Conservation (phyloP, 768 basidiomycete genomes). For the Leucosporidium scottii region DNA sequence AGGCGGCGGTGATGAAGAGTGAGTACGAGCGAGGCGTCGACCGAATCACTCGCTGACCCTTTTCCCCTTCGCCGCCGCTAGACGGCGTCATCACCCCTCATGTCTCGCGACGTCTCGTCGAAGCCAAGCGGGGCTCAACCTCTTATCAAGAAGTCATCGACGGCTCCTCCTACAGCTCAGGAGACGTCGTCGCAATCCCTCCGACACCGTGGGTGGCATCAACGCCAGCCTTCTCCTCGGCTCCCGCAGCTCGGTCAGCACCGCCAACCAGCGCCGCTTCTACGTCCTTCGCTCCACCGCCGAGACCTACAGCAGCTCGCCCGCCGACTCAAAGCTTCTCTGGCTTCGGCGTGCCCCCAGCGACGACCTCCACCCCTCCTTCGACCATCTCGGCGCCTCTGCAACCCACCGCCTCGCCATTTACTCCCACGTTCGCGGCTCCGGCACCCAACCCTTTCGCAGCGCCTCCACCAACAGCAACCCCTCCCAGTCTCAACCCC, state of each 20-base stretch:
- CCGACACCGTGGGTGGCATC: constrained; percentile 41
- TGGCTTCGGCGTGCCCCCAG: not conserved
- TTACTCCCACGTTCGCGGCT: not conserved
- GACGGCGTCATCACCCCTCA: constrained; percentile 36
- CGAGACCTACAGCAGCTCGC: not conserved
- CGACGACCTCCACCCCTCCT: not conserved
- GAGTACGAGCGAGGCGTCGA: not conserved
- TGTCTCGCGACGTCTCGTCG: constrained; percentile 38
- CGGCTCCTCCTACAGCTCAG: constrained; percentile 35
- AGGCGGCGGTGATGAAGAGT: constrained; percentile 28
- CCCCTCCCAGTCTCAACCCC: constrained; percentile 14
- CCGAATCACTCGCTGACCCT: not conserved
- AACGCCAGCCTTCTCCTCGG: constrained; percentile 27
- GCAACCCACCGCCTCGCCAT: constrained; percentile 38
- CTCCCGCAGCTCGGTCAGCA: not conserved
- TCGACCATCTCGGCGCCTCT: constrained; percentile 39
- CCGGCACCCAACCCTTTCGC: constrained; percentile 5
- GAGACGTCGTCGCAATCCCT: constrained; percentile 33
- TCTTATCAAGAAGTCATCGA: constrained; percentile 41
- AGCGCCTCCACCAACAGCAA: constrained; percentile 3
- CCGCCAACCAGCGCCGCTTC: not conserved
- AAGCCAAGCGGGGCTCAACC: constrained; percentile 38
- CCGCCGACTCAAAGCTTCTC: not conserved
- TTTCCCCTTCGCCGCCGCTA: constrained; percentile 31
- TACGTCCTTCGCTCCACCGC: not conserved